These are phyloP conservation scores for Brassica cretica DNA, from an alignment of 345 rosid genomes.

Conservation along the genomic window DNA sequence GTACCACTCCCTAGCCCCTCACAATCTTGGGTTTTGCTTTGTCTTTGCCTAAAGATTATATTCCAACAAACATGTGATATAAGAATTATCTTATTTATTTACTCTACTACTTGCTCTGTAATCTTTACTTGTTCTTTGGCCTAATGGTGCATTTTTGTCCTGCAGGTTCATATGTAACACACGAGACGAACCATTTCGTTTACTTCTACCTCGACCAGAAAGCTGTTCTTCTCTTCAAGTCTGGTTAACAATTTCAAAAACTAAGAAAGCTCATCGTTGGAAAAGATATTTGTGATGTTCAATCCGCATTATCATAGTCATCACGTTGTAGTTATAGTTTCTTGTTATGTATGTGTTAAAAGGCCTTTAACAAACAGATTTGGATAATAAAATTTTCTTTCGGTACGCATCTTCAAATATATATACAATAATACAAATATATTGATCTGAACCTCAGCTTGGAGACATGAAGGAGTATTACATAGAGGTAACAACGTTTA, in stretches of 20 bases:
- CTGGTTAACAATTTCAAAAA: conserved; percentile 49
- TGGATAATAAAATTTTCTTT: conserved; percentile 18
- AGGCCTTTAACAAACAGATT: conserved; percentile 26
- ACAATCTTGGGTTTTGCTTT: not conserved
- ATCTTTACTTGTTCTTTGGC: conserved; percentile 2
- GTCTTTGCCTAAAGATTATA: not conserved
- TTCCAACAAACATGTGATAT: not conserved
- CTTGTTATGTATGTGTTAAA: conserved; percentile 2
- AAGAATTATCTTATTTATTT: not conserved
- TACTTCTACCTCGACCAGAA: conserved; percentile 94
- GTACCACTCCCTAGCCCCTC: not conserved
- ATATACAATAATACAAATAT: too few species aligned
- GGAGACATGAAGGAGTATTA: too few species aligned
- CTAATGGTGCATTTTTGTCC: not conserved
- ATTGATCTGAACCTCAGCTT: too few species aligned
- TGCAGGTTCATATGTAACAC: conserved; percentile 95
- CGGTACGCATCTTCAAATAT: conserved; percentile 12
- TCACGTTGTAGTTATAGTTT: conserved; percentile 30
- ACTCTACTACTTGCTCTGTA: not conserved
- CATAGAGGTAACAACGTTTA: not conserved
- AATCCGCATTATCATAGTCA: conserved; percentile 24
- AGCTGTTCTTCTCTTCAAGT: conserved; percentile 93
- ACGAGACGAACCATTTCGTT: conserved; percentile 94
- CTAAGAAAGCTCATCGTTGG: conserved; percentile 18
- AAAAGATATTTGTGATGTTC: not conserved